Evolutionary conservation across 2,329 filamentous ascomycete genomes (phyloP), one percentile per base, ranked within the genome.

Genomic region (Venturia asperata): DNA sequence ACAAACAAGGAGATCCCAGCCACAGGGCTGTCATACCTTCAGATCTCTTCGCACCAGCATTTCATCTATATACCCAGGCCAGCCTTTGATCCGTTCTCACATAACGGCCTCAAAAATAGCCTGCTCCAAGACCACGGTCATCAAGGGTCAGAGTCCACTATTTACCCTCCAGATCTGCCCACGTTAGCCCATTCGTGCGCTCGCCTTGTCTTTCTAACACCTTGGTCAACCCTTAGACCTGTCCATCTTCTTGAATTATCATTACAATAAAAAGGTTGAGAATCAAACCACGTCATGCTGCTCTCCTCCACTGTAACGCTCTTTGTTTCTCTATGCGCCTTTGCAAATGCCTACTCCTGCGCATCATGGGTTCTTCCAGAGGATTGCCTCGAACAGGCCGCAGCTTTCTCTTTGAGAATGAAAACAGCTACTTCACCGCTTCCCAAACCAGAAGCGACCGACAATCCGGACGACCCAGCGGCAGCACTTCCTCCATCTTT

Each of bases 301-400:
- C 17, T 61, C 27, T 61, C 34, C 34, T 61, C 39, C 34, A 41
- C 27, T 13, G n/a, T 41, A 10, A 21, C 34, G 30, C 34, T 61
- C 9, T 19, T 41, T 2, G 41, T 61, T 11, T 27, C 56, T 21
- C 27, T 61, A 2, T 61, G 56, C 34, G 39, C 21, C 41, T 24
- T 41, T 15, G 19, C 56, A 10, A 10, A 10, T 15, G 56, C 56
- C 19, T 21, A 61, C 15, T 15, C 34, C 34, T 61, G 56, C 34
- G 56, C 56, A 37, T 21, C 34, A 21, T 61, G 56, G 56, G 56
- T 61, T 11, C 56, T 43, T 39, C 56, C 56, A 61, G 56, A 37
- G 34, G 56, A 61, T 11, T 61, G 56, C 21, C 34, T 61, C 21
- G 41, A 41, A 27, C 1, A 27, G 39, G 56, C 56, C 19, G 56